Evolutionary conservation across 2,329 filamentous ascomycete species (phyloP).

Genomic region (Biscogniauxia sp.): DNA sequence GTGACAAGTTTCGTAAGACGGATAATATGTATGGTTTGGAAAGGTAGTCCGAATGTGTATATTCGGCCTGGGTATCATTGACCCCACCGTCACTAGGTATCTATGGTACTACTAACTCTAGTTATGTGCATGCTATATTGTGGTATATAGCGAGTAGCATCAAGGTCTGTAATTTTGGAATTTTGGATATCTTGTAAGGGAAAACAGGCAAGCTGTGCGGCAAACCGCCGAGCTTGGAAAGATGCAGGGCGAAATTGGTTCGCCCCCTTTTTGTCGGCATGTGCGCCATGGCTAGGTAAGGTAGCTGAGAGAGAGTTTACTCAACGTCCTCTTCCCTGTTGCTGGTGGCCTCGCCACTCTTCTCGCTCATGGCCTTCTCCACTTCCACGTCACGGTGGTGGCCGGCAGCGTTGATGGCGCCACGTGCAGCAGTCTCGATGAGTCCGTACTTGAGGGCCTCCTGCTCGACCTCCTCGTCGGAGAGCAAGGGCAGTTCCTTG

Average conservation of each 20-base stretch:
- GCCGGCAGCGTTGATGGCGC: slow-evolving; percentile 7
- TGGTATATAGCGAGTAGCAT: no score
- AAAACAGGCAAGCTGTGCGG: not conserved
- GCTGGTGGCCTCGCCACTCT: slow-evolving; percentile 22
- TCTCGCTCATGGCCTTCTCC: slow-evolving; percentile 23
- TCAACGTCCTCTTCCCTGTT: slow-evolving; percentile 22
- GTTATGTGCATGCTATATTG: not conserved
- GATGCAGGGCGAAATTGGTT: not conserved
- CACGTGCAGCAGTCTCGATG: slow-evolving; percentile 29
- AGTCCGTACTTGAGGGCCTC: slow-evolving; percentile 39
- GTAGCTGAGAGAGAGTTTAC: slow-evolving; percentile 1
- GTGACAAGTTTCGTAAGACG: no score
- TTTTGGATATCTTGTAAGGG: not conserved
- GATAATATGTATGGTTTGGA: not conserved
- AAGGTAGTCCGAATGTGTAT: not conserved
- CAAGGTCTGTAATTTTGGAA: not conserved
- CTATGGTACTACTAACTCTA: not conserved
- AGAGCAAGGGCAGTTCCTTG: slow-evolving; percentile 53
- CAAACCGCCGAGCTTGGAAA: not conserved
- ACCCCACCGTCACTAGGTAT: not conserved
- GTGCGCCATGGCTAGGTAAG: not conserved
- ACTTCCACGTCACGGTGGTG: slow-evolving; percentile 13
- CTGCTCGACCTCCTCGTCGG: slow-evolving; percentile 50
- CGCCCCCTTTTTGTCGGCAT: not conserved
- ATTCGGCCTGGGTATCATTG: not conserved